Evolutionary conservation across 1,284 basidiomycete genomes (phyloP), one percentile per base, ranked within the genome.

Genomic region (Tilletia caries): DNA sequence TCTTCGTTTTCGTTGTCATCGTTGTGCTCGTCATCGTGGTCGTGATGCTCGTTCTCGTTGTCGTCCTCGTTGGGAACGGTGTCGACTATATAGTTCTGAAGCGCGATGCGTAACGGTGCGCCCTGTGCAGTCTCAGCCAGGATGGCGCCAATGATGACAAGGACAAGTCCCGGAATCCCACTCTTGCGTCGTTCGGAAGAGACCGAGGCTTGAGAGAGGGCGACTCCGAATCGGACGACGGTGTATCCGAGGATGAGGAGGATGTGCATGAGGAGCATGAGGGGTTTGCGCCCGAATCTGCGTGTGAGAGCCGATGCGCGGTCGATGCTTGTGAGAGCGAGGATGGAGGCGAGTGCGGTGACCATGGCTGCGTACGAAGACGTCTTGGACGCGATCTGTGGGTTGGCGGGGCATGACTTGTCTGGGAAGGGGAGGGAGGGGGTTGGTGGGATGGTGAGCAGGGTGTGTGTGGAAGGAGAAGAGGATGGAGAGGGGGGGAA

Each of bases 51-150:
- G 0, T 37, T 23, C 18, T 27, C 64, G 6, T 46, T 66, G 48
- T 79, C 77, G 2, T 48, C 46, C 32, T 46, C 67, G 43, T 77
- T 75, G 2, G 72, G 70, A 10, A 76, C 78, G 2, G 76, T 78
- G 70, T 80, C 79, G n/a, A 80, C 77, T 41, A 80, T 76, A 50
- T 79, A 80, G 48, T 79, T 77, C 64, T 80, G 79, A 13, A 79
- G 70, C n/a, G 76, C 76, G 25, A 79, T 75, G 2, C 75, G 71
- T 20, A 79, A 73, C 2, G 77, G 77, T 6, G 75, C 76, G 8
- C 78, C 79, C 29, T 76, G 75, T 33, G 76, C 76, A 5, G 76
- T 76, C 67, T 80, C 78, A 0, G 73, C 71, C 10, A 78, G 18
- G 13, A 80, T 75, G 25, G 77, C 75, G 23, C 76, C 76, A 46